These are phyloP conservation scores for Salix dunnii DNA, from an alignment of 345 rosid genomes.

Conservation along the genomic window DNA sequence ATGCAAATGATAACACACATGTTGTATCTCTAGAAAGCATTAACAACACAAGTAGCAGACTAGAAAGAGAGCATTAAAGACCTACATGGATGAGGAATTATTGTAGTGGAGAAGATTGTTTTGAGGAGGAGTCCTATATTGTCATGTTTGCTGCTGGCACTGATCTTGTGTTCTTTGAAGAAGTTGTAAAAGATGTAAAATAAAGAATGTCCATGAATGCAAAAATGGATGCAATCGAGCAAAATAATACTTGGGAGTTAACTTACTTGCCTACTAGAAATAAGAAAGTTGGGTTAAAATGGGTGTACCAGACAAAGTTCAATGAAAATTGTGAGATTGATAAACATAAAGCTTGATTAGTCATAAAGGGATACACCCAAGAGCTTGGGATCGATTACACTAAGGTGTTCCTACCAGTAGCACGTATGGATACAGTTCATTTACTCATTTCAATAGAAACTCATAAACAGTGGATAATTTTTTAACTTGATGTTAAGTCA, in stretches of 20 bases:
- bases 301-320: not conserved
- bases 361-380: too few relatives aligned
- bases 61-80: rapidly evolving
- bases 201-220: not conserved
- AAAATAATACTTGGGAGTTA: not conserved
- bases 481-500: conserved; percentile 1
- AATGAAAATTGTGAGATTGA: too few relatives aligned
- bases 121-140: not conserved
- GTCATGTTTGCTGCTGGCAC: not conserved
- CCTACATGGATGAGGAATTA: too few relatives aligned
- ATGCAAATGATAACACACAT: too few relatives aligned
- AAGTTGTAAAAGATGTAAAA: not conserved
- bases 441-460: not conserved
- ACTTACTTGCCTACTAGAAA: not conserved
- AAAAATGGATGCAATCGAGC: not conserved
- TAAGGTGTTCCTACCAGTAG: not conserved
- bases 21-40: too few relatives aligned
- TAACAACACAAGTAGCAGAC: too few relatives aligned
- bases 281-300: too few relatives aligned
- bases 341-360: too few relatives aligned
- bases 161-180: not conserved
- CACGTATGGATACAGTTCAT: not conserved
- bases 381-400: too few relatives aligned
- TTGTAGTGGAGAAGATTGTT: not conserved
- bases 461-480: not conserved